phyloP scores from a whole-genome alignment of 2,329 filamentous ascomycete species.

The Fusarium stilboides region DNA sequence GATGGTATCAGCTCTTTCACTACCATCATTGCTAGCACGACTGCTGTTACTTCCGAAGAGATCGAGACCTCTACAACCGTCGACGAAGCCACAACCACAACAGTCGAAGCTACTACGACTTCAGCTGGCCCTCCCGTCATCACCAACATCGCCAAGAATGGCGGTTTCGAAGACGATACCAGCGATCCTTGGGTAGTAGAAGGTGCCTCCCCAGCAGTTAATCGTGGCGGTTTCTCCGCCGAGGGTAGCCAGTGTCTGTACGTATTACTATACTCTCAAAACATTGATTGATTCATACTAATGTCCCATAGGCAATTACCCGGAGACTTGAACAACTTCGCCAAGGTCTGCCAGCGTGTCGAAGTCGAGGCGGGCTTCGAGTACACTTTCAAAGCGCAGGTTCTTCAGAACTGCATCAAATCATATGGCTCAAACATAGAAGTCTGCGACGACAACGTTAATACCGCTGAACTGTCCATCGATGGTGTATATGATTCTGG shows the following conservation, averaged over 20 bases:
- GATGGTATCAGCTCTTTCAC: conserved; percentile 2
- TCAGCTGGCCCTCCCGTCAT: neutral
- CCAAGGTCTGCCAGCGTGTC: conserved; percentile 1
- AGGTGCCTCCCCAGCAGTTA: too few species aligned
- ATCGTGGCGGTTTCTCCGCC: neutral
- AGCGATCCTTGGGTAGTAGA: conserved; percentile 6
- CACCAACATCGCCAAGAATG: neutral
- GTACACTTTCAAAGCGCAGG: neutral
- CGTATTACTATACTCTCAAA: accelerated
- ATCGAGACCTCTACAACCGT: too few species aligned
- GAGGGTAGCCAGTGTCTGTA: neutral
- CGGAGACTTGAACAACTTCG: neutral
- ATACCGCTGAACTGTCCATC: neutral
- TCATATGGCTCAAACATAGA: neutral
- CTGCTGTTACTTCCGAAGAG: too few species aligned
- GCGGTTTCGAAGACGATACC: neutral
- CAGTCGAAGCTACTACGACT: conserved; percentile 2
- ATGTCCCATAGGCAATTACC: accelerated
- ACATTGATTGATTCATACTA: neutral
- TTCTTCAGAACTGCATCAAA: neutral
- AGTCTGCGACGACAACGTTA: accelerated
- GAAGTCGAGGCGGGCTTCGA: neutral
- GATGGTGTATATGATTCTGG: neutral
- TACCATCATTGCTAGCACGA: neutral
- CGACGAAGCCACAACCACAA: neutral